Percentiles rank a stretch among this genome's conserved stretches.
These are phyloP conservation scores for Rhodotorula sp. DNA, from an alignment of 1,284 basidiomycete species.

Conservation along the genomic window DNA sequence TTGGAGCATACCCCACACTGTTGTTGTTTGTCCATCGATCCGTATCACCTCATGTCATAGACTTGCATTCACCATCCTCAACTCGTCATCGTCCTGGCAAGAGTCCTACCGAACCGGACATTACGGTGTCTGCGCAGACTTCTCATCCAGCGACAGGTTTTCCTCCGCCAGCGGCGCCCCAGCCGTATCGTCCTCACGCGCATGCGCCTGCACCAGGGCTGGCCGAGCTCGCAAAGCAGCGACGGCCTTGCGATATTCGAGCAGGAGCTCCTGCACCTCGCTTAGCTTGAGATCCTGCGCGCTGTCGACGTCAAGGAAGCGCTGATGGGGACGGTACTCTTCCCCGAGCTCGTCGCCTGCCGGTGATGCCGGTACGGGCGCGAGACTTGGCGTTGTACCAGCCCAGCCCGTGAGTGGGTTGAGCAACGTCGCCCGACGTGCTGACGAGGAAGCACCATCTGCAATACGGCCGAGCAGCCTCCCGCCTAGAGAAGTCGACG, in stretches of 20 bases:
- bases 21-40: too few species aligned
- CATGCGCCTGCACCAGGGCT: too few species aligned
- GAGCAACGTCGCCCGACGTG: conserved; percentile 15
- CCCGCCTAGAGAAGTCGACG: conserved; percentile 20
- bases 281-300: conserved; percentile 39
- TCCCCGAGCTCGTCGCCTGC: background rate
- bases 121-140: too few species aligned
- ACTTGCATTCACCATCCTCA: too few species aligned
- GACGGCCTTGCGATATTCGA: conserved; percentile 27
- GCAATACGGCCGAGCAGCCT: conserved; percentile 16
- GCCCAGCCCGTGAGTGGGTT: conserved; percentile 8
- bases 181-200: background rate
- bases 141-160: too few species aligned
- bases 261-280: conserved; percentile 37
- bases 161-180: background rate
- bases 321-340: conserved; percentile 13
- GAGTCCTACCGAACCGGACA: too few species aligned
- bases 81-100: too few species aligned
- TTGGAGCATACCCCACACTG: too few species aligned
- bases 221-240: background rate
- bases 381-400: background rate
- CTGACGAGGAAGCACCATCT: conserved; percentile 3
- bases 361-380: background rate
- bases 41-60: too few species aligned
- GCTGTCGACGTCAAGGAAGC: conserved; percentile 38